phyloP scores from a whole-genome alignment of 306 rosid species.

The Luffa acutangula region DNA sequence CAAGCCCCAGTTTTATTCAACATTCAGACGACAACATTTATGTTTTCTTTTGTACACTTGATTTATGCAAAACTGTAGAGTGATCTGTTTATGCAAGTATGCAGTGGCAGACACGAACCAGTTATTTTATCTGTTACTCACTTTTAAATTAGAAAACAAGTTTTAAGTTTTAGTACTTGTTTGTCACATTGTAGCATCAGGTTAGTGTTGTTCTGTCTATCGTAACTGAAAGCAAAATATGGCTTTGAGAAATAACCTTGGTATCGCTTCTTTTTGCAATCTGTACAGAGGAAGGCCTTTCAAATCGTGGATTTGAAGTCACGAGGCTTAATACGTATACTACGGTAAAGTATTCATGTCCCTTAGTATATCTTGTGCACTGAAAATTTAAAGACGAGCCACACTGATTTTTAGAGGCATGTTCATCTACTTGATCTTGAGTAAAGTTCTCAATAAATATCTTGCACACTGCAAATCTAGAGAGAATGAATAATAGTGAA shows the following conservation, averaged over 20 bases:
- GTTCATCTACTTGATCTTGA: background rate
- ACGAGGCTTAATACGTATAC: constrained; percentile 84
- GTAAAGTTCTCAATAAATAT: background rate
- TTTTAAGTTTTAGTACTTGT: background rate
- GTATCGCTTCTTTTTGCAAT: background rate
- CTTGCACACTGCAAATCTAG: background rate
- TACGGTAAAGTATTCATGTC: constrained; percentile 42
- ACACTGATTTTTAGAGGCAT: background rate
- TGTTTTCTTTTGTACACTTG: background rate
- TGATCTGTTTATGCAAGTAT: background rate
- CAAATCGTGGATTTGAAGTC: constrained; percentile 85
- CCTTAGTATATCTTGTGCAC: background rate
- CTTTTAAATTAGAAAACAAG: background rate
- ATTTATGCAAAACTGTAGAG: background rate
- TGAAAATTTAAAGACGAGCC: background rate
- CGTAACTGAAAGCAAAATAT: background rate
- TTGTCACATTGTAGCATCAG: background rate
- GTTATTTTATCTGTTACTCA: background rate
- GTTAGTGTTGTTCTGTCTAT: background rate
- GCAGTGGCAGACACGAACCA: background rate
- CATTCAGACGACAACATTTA: background rate
- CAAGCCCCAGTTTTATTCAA: background rate
- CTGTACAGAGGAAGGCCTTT: constrained; percentile 71
- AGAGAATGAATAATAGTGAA: background rate
- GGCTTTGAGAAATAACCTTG: constrained; percentile 5